phyloP scores from a whole-genome alignment of 257 asterid genomes.

The Capsicum baccatum region DNA sequence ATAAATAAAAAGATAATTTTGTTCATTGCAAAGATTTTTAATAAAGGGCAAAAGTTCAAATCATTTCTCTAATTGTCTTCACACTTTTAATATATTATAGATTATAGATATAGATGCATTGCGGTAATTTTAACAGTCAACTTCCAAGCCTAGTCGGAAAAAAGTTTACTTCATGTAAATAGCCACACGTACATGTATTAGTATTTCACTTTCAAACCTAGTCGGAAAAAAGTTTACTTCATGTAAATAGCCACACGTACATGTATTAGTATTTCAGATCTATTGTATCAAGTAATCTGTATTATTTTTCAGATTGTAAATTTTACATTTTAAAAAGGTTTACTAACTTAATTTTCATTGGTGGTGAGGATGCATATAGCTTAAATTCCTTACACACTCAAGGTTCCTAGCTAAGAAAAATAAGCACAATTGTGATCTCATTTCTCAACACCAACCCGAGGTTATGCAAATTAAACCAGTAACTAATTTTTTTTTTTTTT shows the following conservation, averaged over 20 bases:
- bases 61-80: too few relatives aligned
- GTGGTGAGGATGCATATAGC: too few relatives aligned
- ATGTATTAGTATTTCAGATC: too few relatives aligned
- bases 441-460: not conserved
- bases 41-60: too few relatives aligned
- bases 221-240: too few relatives aligned
- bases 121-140: not conserved
- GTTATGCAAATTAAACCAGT: not conserved
- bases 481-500: not conserved
- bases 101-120: not conserved
- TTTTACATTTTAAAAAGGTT: not conserved
- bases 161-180: too few relatives aligned
- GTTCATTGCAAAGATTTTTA: too few relatives aligned
- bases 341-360: not conserved
- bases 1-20: too few relatives aligned
- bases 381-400: not conserved
- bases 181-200: too few relatives aligned
- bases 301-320: not conserved
- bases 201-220: too few relatives aligned
- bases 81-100: too few relatives aligned
- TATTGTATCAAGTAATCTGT: not conserved
- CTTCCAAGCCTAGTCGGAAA: not conserved
- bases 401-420: not conserved
- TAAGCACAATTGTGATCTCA: constrained; percentile 2
- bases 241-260: too few relatives aligned